Conservation (phyloP, 2,329 filamentous ascomycete species). For the Simplicillium aogashimaense region DNA sequence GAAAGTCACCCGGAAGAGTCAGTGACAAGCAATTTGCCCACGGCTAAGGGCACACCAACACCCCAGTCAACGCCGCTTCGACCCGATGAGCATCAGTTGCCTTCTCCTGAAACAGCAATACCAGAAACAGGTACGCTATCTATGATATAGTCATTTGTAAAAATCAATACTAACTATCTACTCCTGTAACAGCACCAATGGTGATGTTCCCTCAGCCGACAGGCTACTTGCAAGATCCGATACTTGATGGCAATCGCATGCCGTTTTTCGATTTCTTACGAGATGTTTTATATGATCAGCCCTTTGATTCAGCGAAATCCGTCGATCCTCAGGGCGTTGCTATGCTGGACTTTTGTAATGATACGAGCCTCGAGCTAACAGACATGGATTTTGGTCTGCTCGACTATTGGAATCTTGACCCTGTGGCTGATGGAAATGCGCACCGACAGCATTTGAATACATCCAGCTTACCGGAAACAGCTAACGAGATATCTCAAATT, state of each 20-base stretch:
- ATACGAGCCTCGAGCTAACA: slow-evolving; percentile 38
- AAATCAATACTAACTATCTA: slow-evolving; percentile 1
- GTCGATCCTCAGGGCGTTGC: slow-evolving; percentile 30
- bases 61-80: slow-evolving; percentile 15
- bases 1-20: slow-evolving; percentile 1
- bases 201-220: too few relatives aligned
- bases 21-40: slow-evolving; percentile 1
- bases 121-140: too few relatives aligned
- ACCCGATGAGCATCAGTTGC: slow-evolving; percentile 22
- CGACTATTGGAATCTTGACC: slow-evolving; percentile 37
- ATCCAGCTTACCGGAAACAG: slow-evolving; percentile 20
- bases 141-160: too few relatives aligned
- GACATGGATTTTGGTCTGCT: slow-evolving; percentile 42
- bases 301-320: slow-evolving; percentile 18
- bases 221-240: too few relatives aligned
- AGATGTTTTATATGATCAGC: slow-evolving; percentile 39
- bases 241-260: slow-evolving; percentile 21
- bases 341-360: slow-evolving; percentile 39
- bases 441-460: slow-evolving; percentile 9
- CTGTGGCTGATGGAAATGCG: slow-evolving; percentile 11
- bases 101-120: slow-evolving; percentile 20
- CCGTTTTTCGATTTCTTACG: slow-evolving; percentile 42
- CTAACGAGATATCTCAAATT: slow-evolving; percentile 33
- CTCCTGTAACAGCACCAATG: background rate
- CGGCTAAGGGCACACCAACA: slow-evolving; percentile 15